Percentiles rank a stretch among this genome's conserved stretches.
These are phyloP conservation scores for Pseudopithomyces chartarum DNA, from an alignment of 2,329 filamentous ascomycete species.

Conservation along the genomic window DNA sequence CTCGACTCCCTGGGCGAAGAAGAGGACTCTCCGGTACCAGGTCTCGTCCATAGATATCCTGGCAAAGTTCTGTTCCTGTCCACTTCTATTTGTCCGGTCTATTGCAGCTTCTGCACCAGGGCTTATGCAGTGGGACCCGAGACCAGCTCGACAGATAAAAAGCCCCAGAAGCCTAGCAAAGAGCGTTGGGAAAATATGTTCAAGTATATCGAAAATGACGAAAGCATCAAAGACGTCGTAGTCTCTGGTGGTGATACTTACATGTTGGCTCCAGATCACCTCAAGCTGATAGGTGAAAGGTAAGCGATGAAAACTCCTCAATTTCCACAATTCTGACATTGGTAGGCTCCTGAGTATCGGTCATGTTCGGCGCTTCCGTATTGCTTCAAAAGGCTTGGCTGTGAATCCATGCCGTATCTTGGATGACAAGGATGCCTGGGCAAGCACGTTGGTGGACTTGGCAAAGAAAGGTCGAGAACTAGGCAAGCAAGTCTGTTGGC, in stretches of 20 bases:
- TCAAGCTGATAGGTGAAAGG: conserved; percentile 58
- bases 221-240: conserved; percentile 62
- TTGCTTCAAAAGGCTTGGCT: conserved; percentile 66
- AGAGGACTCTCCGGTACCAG: conserved; percentile 60
- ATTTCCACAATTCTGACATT: not conserved
- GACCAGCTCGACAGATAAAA: conserved; percentile 56
- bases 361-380: conserved; percentile 64
- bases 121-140: conserved; percentile 63
- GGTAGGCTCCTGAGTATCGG: conserved; percentile 59
- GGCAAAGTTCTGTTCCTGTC: conserved; percentile 67
- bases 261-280: conserved; percentile 59
- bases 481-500: conserved; percentile 65
- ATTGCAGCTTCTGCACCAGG: conserved; percentile 67
- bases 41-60: conserved; percentile 67
- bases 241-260: conserved; percentile 68
- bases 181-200: conserved; percentile 65
- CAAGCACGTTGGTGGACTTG: conserved; percentile 57
- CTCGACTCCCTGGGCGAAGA: conserved; percentile 66
- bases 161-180: conserved; percentile 37
- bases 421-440: conserved; percentile 60
- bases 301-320: conserved; percentile 6
- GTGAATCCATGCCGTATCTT: conserved; percentile 63
- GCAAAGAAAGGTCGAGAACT: conserved; percentile 56
- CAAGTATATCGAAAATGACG: conserved; percentile 58
- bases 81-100: conserved; percentile 65